Evolutionary conservation across 208 protist genomes (phyloP).

Genomic region (Plasmodiophora brassicae): DNA sequence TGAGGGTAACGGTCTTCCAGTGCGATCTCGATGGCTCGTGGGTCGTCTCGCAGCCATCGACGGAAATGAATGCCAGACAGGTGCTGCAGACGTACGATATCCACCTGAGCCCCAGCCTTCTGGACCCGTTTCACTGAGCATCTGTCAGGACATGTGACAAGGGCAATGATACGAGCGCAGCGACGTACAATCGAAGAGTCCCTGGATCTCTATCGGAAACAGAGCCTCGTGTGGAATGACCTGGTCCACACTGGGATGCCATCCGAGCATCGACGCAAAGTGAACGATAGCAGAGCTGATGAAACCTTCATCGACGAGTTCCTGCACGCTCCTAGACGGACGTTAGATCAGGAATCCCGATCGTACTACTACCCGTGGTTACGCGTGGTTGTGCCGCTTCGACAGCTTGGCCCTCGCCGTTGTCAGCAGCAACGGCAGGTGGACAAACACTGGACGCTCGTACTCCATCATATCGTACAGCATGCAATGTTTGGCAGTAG

Average conservation of each 20-base stretch:
- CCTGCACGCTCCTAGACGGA: background rate
- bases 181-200: too few relatives aligned
- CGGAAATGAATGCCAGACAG: constrained; percentile 19
- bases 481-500: background rate
- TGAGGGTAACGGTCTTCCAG: background rate
- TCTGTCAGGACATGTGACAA: too few relatives aligned
- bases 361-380: background rate
- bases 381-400: background rate
- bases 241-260: background rate
- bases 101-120: background rate
- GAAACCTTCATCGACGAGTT: background rate
- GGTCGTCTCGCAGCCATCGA: background rate
- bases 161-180: too few relatives aligned
- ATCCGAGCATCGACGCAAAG: background rate
- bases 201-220: too few relatives aligned
- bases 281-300: background rate
- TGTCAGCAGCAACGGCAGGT: background rate
- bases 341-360: background rate
- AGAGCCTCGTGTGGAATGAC: too few relatives aligned
- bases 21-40: background rate
- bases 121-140: background rate
- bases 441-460: background rate
- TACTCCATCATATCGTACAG: background rate
- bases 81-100: background rate
- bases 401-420: background rate